A percentile compares a stretch with the other conserved stretches of the same genome.
Conservation (phyloP, 768 basidiomycete genomes). For the Russula sp. region DNA sequence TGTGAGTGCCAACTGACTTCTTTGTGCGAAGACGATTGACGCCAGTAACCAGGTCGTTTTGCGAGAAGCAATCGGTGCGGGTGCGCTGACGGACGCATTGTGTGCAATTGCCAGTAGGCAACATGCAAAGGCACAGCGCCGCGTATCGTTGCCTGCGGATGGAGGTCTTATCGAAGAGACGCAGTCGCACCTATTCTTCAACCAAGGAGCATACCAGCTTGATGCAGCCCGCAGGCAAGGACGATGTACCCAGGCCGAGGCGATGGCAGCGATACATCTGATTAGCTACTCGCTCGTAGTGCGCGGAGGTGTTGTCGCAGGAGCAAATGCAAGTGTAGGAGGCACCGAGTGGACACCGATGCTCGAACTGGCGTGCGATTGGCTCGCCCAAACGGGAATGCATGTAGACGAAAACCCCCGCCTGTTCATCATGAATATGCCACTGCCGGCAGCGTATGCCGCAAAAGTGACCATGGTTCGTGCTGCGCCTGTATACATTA, state of each 20-base stretch:
- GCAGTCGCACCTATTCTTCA: slow-evolving; percentile 28
- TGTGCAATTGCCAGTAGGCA: slow-evolving; percentile 30
- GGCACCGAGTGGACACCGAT: slow-evolving; percentile 66
- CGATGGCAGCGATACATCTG: slow-evolving; percentile 75
- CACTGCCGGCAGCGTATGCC: slow-evolving; percentile 51
- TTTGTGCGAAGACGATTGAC: slow-evolving; percentile 5
- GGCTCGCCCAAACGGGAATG: slow-evolving; percentile 68
- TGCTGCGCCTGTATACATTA: slow-evolving; percentile 20
- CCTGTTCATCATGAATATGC: slow-evolving; percentile 54
- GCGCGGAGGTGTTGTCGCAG: slow-evolving; percentile 45
- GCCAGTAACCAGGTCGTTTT: slow-evolving; percentile 16
- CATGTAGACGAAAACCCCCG: slow-evolving; percentile 63
- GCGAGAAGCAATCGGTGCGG: slow-evolving; percentile 21
- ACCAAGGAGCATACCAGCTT: slow-evolving; percentile 28
- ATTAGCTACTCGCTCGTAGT: slow-evolving; percentile 59
- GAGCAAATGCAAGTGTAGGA: slow-evolving; percentile 40
- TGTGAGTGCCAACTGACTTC: slow-evolving; percentile 43
- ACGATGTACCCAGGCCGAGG: slow-evolving; percentile 55
- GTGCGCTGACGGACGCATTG: slow-evolving; percentile 25
- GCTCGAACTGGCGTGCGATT: slow-evolving; percentile 69
- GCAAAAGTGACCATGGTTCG: slow-evolving; percentile 74
- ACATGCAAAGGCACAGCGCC: slow-evolving; percentile 23
- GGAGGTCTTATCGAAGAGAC: slow-evolving; percentile 18
- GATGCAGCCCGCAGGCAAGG: slow-evolving; percentile 27
- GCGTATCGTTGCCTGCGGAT: slow-evolving; percentile 13